Conservation (phyloP, 176 grass and related monocot genomes). For the Oryza nivara region DNA sequence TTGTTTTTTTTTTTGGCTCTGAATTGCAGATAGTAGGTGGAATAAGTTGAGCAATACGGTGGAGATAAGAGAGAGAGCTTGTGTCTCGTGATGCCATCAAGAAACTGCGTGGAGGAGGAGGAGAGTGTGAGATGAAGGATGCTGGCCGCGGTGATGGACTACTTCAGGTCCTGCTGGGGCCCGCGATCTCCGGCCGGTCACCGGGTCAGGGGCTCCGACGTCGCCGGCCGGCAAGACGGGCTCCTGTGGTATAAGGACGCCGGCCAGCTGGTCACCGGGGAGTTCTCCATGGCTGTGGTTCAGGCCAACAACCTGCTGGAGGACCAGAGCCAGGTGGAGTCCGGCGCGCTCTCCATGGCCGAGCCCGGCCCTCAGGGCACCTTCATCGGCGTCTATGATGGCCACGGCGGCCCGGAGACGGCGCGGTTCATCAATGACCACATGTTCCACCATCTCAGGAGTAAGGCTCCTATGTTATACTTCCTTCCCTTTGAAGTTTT, state of each 20-base stretch:
- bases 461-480: conserved; percentile 52
- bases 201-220: conserved; percentile 55
- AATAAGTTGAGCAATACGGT: conserved; percentile 5
- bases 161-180: conserved; percentile 76
- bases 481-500: neutral
- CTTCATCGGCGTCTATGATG: conserved; percentile 85
- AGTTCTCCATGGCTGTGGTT: conserved; percentile 94
- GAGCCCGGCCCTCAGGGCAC: conserved; percentile 66
- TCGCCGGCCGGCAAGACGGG: conserved; percentile 60
- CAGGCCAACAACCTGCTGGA: conserved; percentile 91
- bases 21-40: neutral
- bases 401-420: conserved; percentile 83
- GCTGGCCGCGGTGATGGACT: conserved; percentile 67
- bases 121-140: conserved; percentile 63
- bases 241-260: conserved; percentile 90
- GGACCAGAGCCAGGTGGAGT: conserved; percentile 88
- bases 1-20: conserved; percentile 11
- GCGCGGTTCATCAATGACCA: conserved; percentile 72
- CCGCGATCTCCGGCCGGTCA: conserved; percentile 40
- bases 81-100: conserved; percentile 36
- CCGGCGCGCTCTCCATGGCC: conserved; percentile 56
- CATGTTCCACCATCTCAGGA: conserved; percentile 80
- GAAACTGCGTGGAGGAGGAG: conserved; percentile 49
- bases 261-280: conserved; percentile 62
- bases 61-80: conserved; percentile 7